Percentiles rank a stretch among this genome's conserved stretches.
Conservation (phyloP, 371 early-diverging fungal genomes). For the Mucor racemosus region DNA sequence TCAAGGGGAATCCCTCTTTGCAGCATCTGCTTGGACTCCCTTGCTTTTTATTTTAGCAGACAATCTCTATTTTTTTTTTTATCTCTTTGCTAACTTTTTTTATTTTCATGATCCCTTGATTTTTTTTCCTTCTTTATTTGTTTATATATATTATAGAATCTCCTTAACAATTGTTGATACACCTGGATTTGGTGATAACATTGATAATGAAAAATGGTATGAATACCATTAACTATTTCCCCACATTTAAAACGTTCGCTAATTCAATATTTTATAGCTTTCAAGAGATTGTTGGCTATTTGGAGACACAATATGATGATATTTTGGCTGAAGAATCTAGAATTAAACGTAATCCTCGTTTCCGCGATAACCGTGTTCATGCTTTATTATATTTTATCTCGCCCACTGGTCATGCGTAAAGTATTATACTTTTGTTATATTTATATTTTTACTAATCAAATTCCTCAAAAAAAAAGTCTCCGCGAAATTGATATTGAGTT, state of each 20-base stretch:
- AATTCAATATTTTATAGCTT: constrained; percentile 52
- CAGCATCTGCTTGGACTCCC: not conserved
- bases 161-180: constrained; percentile 86
- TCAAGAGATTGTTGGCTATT: constrained; percentile 88
- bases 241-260: not conserved
- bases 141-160: constrained; percentile 14
- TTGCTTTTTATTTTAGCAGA: constrained; percentile 9
- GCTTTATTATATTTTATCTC: constrained; percentile 96
- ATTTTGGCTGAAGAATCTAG: constrained; percentile 94
- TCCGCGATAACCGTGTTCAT: constrained; percentile 97
- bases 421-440: not conserved
- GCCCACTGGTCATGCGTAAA: constrained; percentile 94
- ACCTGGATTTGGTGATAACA: constrained; percentile 96
- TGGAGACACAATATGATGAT: constrained; percentile 95
- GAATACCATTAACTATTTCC: too few species aligned
- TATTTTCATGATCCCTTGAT: not conserved
- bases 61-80: not conserved
- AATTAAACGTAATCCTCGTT: constrained; percentile 95
- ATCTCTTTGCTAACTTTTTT: not conserved
- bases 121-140: not conserved
- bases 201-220: constrained; percentile 80
- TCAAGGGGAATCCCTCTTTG: constrained; percentile 13
- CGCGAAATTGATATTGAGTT: constrained; percentile 97
- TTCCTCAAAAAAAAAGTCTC: constrained; percentile 59
- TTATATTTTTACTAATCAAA: not conserved